A percentile compares a stretch with the other conserved stretches of the same genome.
Conservation (phyloP, 805 yeast genomes). For the Pichia kluyveri region DNA sequence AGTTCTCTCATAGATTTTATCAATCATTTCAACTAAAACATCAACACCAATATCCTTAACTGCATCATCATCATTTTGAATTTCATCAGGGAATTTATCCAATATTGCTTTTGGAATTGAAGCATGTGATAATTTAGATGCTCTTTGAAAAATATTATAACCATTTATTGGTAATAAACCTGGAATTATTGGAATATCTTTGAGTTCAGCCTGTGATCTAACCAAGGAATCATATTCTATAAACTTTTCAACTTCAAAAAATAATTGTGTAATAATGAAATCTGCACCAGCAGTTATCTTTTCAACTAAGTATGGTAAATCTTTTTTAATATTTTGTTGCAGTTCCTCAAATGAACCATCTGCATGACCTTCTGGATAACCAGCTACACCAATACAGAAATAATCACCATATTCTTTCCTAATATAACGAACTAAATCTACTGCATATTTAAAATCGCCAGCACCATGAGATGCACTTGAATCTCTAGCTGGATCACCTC, state of each 20-base stretch:
- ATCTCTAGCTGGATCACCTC: conserved; percentile 94
- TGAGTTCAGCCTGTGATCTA: conserved; percentile 30
- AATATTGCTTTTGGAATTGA: conserved; percentile 55
- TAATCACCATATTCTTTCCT: conserved; percentile 61
- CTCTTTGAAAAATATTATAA: conserved; percentile 71
- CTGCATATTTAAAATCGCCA: conserved; percentile 64
- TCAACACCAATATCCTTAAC: conserved; percentile 82
- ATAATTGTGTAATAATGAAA: conserved; percentile 83
- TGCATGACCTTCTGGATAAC: conserved; percentile 95
- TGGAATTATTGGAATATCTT: conserved; percentile 56
- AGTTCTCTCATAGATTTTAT: conserved; percentile 44
- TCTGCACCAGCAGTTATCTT: conserved; percentile 94
- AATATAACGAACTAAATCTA: conserved; percentile 79
- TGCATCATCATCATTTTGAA: conserved; percentile 64
- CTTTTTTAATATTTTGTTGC: conserved; percentile 59
- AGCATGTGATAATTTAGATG: conserved; percentile 85
- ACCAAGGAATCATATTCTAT: conserved; percentile 50
- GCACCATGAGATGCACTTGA: conserved; percentile 37
- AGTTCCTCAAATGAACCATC: conserved; percentile 61
- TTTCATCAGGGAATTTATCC: conserved; percentile 44
- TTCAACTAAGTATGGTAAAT: conserved; percentile 71
- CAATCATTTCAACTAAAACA: conserved; percentile 53
- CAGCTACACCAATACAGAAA: conserved; percentile 94
- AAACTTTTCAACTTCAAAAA: conserved; percentile 79
- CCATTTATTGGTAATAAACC: conserved; percentile 92